A percentile compares a stretch with the other conserved stretches of the same genome.
Conservation (phyloP, 768 basidiomycete species). For the Leccinum imitatum region DNA sequence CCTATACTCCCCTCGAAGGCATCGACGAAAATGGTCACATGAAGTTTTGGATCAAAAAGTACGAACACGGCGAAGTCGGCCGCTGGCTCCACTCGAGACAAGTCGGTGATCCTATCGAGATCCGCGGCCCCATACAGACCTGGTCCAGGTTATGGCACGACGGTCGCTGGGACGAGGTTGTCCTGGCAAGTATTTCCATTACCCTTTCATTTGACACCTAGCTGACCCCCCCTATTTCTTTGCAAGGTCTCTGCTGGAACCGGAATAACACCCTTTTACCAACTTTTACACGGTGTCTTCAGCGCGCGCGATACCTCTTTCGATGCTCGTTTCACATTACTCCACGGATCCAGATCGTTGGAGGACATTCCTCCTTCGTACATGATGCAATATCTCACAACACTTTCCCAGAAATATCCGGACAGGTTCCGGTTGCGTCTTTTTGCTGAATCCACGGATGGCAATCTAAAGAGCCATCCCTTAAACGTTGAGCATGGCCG, state of each 20-base stretch:
- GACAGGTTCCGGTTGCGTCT: constrained; percentile 55
- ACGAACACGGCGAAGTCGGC: constrained; percentile 76
- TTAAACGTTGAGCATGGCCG: constrained; percentile 46
- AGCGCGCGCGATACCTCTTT: constrained; percentile 24
- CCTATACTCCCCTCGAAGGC: constrained; percentile 80
- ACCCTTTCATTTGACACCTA: background rate
- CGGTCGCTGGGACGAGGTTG: constrained; percentile 72
- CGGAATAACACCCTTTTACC: constrained; percentile 83
- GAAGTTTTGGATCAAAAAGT: constrained; percentile 80
- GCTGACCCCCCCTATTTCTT: background rate
- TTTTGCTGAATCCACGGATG: constrained; percentile 55
- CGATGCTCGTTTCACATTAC: constrained; percentile 62
- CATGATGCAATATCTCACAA: constrained; percentile 53
- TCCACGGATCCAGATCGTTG: constrained; percentile 66
- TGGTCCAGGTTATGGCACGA: constrained; percentile 50
- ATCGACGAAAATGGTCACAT: constrained; percentile 65
- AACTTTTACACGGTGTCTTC: constrained; percentile 63
- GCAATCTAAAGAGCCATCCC: constrained; percentile 16
- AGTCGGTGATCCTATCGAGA: constrained; percentile 65
- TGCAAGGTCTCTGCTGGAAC: constrained; percentile 85
- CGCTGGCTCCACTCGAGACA: constrained; percentile 77
- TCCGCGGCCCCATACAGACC: constrained; percentile 73
- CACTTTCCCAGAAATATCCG: constrained; percentile 50
- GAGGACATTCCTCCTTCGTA: constrained; percentile 67
- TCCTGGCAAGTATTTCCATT: constrained; percentile 53